Evolutionary conservation across 768 basidiomycete species (phyloP).

Genomic region (Kwoniella mangroviensis): DNA sequence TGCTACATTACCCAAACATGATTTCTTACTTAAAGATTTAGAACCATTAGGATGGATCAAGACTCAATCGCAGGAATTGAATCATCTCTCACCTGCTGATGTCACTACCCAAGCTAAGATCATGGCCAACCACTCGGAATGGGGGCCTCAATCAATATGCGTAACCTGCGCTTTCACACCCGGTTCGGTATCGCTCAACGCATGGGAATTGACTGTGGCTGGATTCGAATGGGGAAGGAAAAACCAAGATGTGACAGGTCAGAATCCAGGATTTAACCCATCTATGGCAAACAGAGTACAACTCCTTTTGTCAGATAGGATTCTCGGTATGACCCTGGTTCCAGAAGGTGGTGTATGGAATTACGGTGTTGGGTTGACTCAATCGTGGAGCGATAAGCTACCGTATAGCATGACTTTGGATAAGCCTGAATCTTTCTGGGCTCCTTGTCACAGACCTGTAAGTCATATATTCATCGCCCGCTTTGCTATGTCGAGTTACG

Average conservation of each 20-base stretch:
- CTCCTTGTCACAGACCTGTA: slow-evolving; percentile 89
- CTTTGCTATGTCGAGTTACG: neutral
- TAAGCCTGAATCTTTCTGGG: slow-evolving; percentile 95
- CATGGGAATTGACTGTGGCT: slow-evolving; percentile 84
- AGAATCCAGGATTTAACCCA: slow-evolving; percentile 83
- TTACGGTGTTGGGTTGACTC: slow-evolving; percentile 90
- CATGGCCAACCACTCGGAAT: slow-evolving; percentile 95
- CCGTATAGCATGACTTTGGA: slow-evolving; percentile 83
- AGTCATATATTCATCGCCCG: slow-evolving; percentile 9
- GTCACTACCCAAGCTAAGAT: slow-evolving; percentile 92
- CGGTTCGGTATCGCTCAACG: slow-evolving; percentile 92
- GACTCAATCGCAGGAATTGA: slow-evolving; percentile 85
- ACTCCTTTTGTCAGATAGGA: slow-evolving; percentile 88
- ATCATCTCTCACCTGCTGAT: slow-evolving; percentile 89
- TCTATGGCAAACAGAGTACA: slow-evolving; percentile 94
- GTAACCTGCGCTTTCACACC: slow-evolving; percentile 95
- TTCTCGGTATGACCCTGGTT: slow-evolving; percentile 92
- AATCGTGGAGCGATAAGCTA: slow-evolving; percentile 82
- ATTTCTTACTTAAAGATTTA: slow-evolving; percentile 90
- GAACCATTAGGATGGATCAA: slow-evolving; percentile 97
- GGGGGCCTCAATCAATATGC: slow-evolving; percentile 91
- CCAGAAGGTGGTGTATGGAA: slow-evolving; percentile 96
- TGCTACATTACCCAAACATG: slow-evolving; percentile 85
- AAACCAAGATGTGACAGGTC: slow-evolving; percentile 76
- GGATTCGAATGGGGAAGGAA: slow-evolving; percentile 99